phyloP scores from a whole-genome alignment of 495 filamentous ascomycete species.

The Tuber melanosporum region DNA sequence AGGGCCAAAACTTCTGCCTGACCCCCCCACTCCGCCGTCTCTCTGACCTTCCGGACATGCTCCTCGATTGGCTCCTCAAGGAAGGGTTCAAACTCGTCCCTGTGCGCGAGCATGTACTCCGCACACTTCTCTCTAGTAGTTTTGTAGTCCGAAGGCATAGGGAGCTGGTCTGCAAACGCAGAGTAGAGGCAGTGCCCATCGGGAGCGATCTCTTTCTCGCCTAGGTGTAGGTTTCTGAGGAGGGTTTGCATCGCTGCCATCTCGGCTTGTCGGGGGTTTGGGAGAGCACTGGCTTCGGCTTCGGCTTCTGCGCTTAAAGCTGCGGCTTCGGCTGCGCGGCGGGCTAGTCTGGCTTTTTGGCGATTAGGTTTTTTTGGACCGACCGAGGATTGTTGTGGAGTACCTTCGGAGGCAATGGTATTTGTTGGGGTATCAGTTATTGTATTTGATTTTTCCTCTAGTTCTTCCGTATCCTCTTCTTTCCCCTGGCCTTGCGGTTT shows the following conservation, averaged over 20 bases:
- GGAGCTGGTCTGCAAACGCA: slow-evolving; percentile 72
- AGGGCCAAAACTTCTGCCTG: slow-evolving; percentile 83
- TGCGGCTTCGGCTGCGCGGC: slow-evolving; percentile 75
- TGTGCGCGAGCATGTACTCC: slow-evolving; percentile 50
- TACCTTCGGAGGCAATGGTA: slow-evolving; percentile 13
- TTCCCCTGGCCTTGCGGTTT: slow-evolving; percentile 26
- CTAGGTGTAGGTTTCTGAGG: slow-evolving; percentile 57
- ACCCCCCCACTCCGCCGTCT: slow-evolving; percentile 95
- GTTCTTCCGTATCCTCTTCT: slow-evolving; percentile 6
- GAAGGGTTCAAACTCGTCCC: slow-evolving; percentile 58
- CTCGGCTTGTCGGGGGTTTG: slow-evolving; percentile 68
- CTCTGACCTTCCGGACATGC: slow-evolving; percentile 69
- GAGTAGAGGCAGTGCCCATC: slow-evolving; percentile 97
- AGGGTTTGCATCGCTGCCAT: slow-evolving; percentile 58
- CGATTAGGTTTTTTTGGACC: slow-evolving; percentile 71
- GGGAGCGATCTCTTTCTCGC: slow-evolving; percentile 72
- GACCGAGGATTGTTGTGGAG: slow-evolving; percentile 25
- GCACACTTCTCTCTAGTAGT: slow-evolving; percentile 54
- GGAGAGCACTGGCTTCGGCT: slow-evolving; percentile 65
- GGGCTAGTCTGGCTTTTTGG: slow-evolving; percentile 82
- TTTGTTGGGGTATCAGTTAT: slow-evolving; percentile 13
- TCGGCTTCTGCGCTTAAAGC: slow-evolving; percentile 60
- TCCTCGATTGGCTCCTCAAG: slow-evolving; percentile 73
- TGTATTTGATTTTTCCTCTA: slow-evolving; percentile 20
- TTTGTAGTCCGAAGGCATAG: slow-evolving; percentile 49